Evolutionary conservation across 306 rosid genomes (phyloP), one percentile per base, ranked within the genome.

Genomic region (Alnus rubra): DNA sequence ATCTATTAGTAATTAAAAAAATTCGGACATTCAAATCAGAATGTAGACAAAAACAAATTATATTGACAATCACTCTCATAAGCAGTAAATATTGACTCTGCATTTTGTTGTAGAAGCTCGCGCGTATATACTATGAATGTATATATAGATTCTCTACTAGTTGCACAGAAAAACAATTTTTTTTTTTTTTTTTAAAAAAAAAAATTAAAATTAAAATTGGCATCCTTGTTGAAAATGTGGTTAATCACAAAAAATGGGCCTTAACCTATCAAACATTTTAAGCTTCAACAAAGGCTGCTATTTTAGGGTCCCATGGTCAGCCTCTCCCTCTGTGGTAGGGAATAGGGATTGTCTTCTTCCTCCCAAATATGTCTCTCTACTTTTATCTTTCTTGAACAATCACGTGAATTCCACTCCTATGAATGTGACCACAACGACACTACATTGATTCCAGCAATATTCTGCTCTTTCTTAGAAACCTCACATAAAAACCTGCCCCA

Each of bases 251-350:
- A 3, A 6, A n/a, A 56, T 1, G 2, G 11, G 16, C 33, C 31
- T 18, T 42, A 6, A 48, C 55, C 18, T 0, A 65, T 65, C 64
- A 50, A 37, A 65, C 64, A 65, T 30, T n/a, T 37, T 31, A 76
- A 35, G 51, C 63, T 76, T 76, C 74, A 76, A 76, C 13, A 64
- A 49, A 1, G 45, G 31, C 15, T 64, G 10, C 19, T 10, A n/a
- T 4, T 64, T 42, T 9, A 15, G 42, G 33, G 63, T 33, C 30
- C 56, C 49, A 28, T 45, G 69, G 69, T 13, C 16, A 13, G 7
- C 11, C 51, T 18, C 4, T 42, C 8, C 11, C 51, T 18, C 4
- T 42, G 8, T 18, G 50, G 69, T 4, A 42, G 45, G 45, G 45
- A 42, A 42, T 33, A 12, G 42, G 44, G 44, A 63, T 31, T 56